phyloP scores from a whole-genome alignment of 1,139 yeast genomes.

The Candida sanyaensis region DNA sequence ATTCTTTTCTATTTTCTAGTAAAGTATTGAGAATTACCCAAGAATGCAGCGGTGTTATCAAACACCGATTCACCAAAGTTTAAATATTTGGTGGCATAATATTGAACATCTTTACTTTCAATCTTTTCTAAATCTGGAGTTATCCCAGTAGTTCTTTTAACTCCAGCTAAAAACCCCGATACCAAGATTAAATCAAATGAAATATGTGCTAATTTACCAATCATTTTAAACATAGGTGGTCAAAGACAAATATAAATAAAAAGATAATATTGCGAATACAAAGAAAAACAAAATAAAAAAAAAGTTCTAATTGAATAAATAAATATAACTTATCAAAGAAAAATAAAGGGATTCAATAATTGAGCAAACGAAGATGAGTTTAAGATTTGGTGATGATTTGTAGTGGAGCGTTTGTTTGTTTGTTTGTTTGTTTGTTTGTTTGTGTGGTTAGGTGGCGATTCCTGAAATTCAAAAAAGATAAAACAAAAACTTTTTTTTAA shows the following conservation, averaged over 20 bases:
- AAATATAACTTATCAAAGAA: too few species aligned
- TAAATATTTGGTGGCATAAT: constrained; percentile 66
- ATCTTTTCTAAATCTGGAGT: constrained; percentile 44
- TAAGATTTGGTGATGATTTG: too few species aligned
- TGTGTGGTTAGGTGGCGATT: too few species aligned
- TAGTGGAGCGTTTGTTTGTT: too few species aligned
- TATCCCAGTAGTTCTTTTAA: constrained; percentile 84
- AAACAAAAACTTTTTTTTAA: too few species aligned
- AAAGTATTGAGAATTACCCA: constrained; percentile 76
- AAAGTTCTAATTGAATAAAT: neutral
- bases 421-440: too few species aligned
- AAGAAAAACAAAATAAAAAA: neutral
- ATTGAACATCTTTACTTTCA: constrained; percentile 51
- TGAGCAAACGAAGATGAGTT: too few species aligned
- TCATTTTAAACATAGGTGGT: constrained; percentile 22
- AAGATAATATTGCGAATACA: neutral
- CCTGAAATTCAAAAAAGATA: too few species aligned
- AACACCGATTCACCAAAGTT: constrained; percentile 83
- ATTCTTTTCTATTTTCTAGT: constrained; percentile 19
- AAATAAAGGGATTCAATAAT: too few species aligned
- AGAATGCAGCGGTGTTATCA: constrained; percentile 70
- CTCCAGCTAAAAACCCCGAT: constrained; percentile 86
- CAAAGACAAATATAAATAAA: too few species aligned
- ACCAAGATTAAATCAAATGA: constrained; percentile 74
- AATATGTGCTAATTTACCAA: constrained; percentile 66